phyloP scores from a whole-genome alignment of 805 yeast genomes.

The Candida germanica region DNA sequence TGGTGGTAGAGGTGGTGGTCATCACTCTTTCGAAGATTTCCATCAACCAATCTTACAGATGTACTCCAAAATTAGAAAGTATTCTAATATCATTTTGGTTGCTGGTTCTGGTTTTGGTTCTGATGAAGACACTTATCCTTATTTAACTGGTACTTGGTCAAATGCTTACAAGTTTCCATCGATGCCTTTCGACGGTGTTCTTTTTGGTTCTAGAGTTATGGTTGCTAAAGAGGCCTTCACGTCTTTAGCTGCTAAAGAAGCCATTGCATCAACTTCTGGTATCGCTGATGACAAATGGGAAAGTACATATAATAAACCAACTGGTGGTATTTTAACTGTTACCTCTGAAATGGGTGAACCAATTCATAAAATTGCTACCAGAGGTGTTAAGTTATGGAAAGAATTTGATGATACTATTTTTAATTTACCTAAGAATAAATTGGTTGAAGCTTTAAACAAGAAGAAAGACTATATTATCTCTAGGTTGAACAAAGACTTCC shows the following conservation, averaged over 20 bases:
- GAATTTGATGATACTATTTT: constrained; percentile 94
- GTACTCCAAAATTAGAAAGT: constrained; percentile 92
- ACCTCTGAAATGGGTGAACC: constrained; percentile 99
- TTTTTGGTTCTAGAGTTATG: constrained; percentile 97
- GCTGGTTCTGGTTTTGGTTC: constrained; percentile 99
- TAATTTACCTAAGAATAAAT: constrained; percentile 83
- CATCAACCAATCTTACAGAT: constrained; percentile 95
- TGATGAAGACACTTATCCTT: constrained; percentile 94
- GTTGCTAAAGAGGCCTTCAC: constrained; percentile 95
- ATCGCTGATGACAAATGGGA: constrained; percentile 90
- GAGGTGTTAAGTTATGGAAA: constrained; percentile 97
- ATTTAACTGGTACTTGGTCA: constrained; percentile 98
- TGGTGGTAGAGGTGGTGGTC: constrained; percentile 99
- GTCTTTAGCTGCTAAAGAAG: constrained; percentile 88
- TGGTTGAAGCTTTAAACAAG: constrained; percentile 73
- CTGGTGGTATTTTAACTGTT: constrained; percentile 97
- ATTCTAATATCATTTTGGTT: constrained; percentile 80
- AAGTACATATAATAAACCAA: constrained; percentile 85
- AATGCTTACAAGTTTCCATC: constrained; percentile 82
- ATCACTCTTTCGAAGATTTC: constrained; percentile 98
- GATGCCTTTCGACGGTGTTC: constrained; percentile 98
- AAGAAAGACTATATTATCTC: constrained; percentile 84
- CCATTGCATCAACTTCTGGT: constrained; percentile 89
- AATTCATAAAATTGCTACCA: constrained; percentile 95
- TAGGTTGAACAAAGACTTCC: constrained; percentile 89